phyloP scores from a whole-genome alignment of 306 rosid genomes.

The Casuarina cunninghamiana region DNA sequence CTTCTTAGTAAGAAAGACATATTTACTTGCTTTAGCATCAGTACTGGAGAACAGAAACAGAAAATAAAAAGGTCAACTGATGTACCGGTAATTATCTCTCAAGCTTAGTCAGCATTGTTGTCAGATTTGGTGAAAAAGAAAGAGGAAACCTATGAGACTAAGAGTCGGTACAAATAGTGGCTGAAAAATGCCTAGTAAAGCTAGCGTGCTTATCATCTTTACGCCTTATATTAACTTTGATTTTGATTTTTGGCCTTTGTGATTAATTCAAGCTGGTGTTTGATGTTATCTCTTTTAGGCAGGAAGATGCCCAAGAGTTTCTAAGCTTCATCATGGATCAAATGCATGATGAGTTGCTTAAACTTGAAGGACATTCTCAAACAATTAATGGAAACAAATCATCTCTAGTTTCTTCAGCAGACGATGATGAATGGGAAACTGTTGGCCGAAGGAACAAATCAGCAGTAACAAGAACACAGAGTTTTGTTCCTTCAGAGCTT shows the following conservation, averaged over 20 bases:
- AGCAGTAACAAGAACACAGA: slow-evolving; percentile 93
- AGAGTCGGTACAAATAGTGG: neutral
- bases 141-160: neutral
- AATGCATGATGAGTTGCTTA: slow-evolving; percentile 87
- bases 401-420: slow-evolving; percentile 73
- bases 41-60: no score
- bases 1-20: no score
- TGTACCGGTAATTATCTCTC: no score
- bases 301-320: slow-evolving; percentile 99
- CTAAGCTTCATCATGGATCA: slow-evolving; percentile 90
- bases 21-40: no score
- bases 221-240: neutral
- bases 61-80: no score
- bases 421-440: slow-evolving; percentile 97
- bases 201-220: neutral
- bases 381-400: slow-evolving; percentile 51
- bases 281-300: slow-evolving; percentile 51
- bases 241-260: slow-evolving; percentile 8
- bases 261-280: slow-evolving; percentile 18
- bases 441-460: slow-evolving; percentile 93
- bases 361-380: slow-evolving; percentile 63
- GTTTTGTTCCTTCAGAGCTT: slow-evolving; percentile 75
- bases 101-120: no score
- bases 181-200: neutral
- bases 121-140: neutral